Evolutionary conservation across 2,329 filamentous ascomycete genomes (phyloP).

Genomic region (Phialophora expanda): DNA sequence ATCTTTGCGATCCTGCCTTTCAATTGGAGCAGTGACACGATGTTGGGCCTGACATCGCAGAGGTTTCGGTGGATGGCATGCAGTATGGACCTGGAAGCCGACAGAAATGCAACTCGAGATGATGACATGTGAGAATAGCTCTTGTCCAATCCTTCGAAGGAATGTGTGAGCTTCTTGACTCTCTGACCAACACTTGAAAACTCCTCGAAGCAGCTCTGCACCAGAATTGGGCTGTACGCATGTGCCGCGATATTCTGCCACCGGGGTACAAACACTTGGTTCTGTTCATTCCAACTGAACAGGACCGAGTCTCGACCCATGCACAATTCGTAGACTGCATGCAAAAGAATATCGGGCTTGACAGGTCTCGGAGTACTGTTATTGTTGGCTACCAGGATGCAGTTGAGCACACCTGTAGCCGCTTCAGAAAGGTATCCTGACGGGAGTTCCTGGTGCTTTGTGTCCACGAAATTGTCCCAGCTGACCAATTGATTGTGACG

Average conservation of each 20-base stretch:
- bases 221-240: slow-evolving; percentile 44
- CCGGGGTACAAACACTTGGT: slow-evolving; percentile 47
- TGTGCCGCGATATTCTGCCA: slow-evolving; percentile 55
- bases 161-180: slow-evolving; percentile 15
- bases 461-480: slow-evolving; percentile 51
- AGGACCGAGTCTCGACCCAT: slow-evolving; percentile 53
- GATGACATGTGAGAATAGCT: slow-evolving; percentile 9
- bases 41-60: slow-evolving; percentile 3
- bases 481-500: slow-evolving; percentile 41
- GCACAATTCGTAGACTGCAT: slow-evolving; percentile 49
- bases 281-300: slow-evolving; percentile 49
- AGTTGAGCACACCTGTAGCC: slow-evolving; percentile 48
- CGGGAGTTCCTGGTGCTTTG: slow-evolving; percentile 42
- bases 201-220: slow-evolving; percentile 21
- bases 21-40: slow-evolving; percentile 28
- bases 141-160: slow-evolving; percentile 12
- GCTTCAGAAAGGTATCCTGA: slow-evolving; percentile 54
- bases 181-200: slow-evolving; percentile 18
- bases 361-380: slow-evolving; percentile 33
- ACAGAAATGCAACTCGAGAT: slow-evolving; percentile 21
- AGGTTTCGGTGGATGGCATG: slow-evolving; percentile 24
- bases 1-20: slow-evolving; percentile 18
- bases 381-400: slow-evolving; percentile 40
- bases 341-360: slow-evolving; percentile 47
- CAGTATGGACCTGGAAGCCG: slow-evolving; percentile 19